Evolutionary conservation across 352 stramenopile genomes (phyloP).

Genomic region (Phytopythium mirpurense): DNA sequence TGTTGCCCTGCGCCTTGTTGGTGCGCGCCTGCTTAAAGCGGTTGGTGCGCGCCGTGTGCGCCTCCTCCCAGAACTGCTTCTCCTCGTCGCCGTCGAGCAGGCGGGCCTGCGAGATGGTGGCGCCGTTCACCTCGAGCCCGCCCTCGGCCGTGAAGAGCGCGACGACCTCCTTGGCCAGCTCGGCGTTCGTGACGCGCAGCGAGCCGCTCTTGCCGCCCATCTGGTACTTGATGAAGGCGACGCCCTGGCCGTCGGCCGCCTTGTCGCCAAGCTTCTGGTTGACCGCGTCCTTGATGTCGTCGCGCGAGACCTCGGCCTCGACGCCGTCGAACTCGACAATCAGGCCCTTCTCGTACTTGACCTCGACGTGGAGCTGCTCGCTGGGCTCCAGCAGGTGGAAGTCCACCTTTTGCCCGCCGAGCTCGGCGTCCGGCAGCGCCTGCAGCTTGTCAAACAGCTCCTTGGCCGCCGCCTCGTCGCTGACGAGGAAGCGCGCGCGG

Average conservation of each 20-base stretch:
- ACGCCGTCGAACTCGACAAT: conserved; percentile 82
- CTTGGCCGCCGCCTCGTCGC: conserved; percentile 32
- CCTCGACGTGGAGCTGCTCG: conserved; percentile 70
- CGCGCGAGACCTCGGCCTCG: conserved; percentile 69
- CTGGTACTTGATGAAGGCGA: conserved; percentile 87
- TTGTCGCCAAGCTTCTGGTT: conserved; percentile 80
- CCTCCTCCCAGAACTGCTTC: conserved; percentile 84
- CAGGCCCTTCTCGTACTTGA: conserved; percentile 81
- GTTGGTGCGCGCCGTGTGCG: conserved; percentile 57
- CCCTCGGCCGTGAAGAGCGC: conserved; percentile 46
- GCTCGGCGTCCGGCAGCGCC: conserved; percentile 44
- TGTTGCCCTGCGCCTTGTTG: conserved; percentile 59
- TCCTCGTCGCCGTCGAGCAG: conserved; percentile 74
- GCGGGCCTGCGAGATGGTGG: conserved; percentile 47
- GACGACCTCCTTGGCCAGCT: conserved; percentile 60
- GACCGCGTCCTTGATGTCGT: conserved; percentile 84
- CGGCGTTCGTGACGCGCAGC: conserved; percentile 54
- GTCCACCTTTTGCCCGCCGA: conserved; percentile 68
- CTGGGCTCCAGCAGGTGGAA: conserved; percentile 71
- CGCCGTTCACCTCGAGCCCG: conserved; percentile 64
- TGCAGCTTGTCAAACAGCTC: conserved; percentile 72
- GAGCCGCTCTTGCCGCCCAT: conserved; percentile 64
- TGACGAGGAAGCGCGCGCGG: conserved; percentile 63
- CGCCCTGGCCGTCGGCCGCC: conserved; percentile 44
- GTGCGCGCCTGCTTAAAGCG: conserved; percentile 78